phyloP scores from a whole-genome alignment of 2,329 filamentous ascomycete genomes.

The Fusarium mangiferae region DNA sequence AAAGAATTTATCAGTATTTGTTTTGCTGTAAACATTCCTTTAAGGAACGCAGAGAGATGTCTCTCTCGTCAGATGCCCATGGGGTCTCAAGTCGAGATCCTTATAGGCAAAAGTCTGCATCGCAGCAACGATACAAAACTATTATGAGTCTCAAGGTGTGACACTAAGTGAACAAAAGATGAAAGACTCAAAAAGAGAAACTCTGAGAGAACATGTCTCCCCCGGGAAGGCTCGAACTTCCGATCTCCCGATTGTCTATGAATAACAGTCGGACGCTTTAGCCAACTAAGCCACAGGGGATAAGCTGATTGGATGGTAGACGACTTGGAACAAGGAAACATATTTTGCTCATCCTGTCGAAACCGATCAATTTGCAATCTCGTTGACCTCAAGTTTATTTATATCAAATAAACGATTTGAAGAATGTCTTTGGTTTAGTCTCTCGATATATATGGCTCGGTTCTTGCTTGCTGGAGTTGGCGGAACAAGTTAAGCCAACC shows the following conservation, averaged over 20 bases:
- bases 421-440: background rate
- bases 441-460: background rate
- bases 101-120: background rate
- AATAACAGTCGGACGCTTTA: conserved; percentile 42
- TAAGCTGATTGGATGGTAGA: conserved; percentile 21
- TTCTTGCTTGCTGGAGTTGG: background rate
- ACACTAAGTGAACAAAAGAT: background rate
- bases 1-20: background rate
- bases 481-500: background rate
- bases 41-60: background rate
- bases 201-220: conserved; percentile 14
- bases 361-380: background rate
- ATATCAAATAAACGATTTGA: background rate
- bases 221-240: conserved; percentile 47
- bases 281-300: conserved; percentile 42
- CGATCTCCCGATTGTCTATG: conserved; percentile 45
- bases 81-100: background rate
- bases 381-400: background rate
- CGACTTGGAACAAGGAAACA: fast-evolving
- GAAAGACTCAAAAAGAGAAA: background rate
- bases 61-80: background rate
- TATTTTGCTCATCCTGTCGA: fast-evolving
- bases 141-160: background rate
- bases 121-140: background rate
- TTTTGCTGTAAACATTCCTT: background rate